These are phyloP conservation scores for Ballota nigra DNA, from an alignment of 257 asterid species.

Conservation along the genomic window DNA sequence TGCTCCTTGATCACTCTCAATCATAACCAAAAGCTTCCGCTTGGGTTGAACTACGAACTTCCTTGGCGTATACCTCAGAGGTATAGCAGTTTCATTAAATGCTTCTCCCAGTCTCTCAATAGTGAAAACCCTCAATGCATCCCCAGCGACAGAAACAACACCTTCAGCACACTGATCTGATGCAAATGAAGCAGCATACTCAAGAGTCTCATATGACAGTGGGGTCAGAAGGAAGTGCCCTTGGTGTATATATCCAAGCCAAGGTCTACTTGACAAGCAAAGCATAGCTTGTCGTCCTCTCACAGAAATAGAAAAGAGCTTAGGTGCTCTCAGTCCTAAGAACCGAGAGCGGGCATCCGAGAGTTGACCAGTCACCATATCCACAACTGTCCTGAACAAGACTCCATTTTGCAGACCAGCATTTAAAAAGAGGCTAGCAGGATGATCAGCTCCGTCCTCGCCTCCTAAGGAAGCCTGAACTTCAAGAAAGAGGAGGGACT, in stretches of 20 bases:
- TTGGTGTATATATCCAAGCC: conserved; percentile 99
- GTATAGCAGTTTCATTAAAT: conserved; percentile 85
- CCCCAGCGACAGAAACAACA: conserved; percentile 98
- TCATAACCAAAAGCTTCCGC: conserved; percentile 71
- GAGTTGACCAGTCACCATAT: conserved; percentile 96
- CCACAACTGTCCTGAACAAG: conserved; percentile 93
- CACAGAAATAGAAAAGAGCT: conserved; percentile 77
- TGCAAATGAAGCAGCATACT: conserved; percentile 95
- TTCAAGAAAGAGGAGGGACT: conserved; percentile 94
- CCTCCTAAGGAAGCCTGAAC: conserved; percentile 99
- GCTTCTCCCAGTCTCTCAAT: conserved; percentile 97
- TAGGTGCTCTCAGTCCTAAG: conserved; percentile 94
- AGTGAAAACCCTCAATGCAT: conserved; percentile 92
- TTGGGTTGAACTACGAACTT: conserved; percentile 89
- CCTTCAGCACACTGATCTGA: conserved; percentile 99
- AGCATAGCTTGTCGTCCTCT: conserved; percentile 97
- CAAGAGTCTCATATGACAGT: conserved; percentile 90
- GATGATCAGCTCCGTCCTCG: conserved; percentile 99
- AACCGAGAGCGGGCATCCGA: conserved; percentile 98
- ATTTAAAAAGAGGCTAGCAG: conserved; percentile 90
- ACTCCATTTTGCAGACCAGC: conserved; percentile 96
- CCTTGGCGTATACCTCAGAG: conserved; percentile 95
- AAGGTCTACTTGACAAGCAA: conserved; percentile 97
- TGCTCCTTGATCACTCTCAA: conserved; percentile 98
- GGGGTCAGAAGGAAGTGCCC: conserved; percentile 98